Evolutionary conservation across 179 eudicot genomes (phyloP), one percentile per base, ranked within the genome.

Genomic region (Sideroxylon spinosum): DNA sequence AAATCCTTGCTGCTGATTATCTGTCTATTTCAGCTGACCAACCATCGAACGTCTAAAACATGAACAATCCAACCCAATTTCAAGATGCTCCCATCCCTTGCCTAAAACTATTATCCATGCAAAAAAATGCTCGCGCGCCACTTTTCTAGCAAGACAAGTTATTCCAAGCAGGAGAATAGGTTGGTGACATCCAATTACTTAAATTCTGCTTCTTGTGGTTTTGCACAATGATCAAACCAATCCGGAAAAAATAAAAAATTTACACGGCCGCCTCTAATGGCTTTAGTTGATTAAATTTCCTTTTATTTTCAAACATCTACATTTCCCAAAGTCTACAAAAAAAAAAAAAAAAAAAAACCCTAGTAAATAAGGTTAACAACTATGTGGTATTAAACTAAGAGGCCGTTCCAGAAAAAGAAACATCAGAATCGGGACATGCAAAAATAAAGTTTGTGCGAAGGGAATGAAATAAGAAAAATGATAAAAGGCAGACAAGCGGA

Each of bases 161-260:
- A 77, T n/a, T 50, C 52, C 52, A 19, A 55, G 28, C 17, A 50
- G 52, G 52, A n/a, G 73, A 65, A 67, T 7, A 50, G 78, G 57
- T 65, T 28, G 20, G 22, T 19, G 52, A 26, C 2, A 46, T 48
- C 17, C 0, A 37, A 29, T 25, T 14, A 22, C 32, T 7, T 14
- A 25, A 67, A 26, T 19, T 50, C 55, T 14, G 9, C 3, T 19
- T 28, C 14, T 0, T 37, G 1, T 4, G 55, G 44, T 32, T 66
- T 52, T 6, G 4, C 63, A 59, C 61, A 32, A 32, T 17, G 29
- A 52, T 5, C 57, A 50, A 32, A 9, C 22, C 48, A 28, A 55
- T 55, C 73, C 44, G n/a, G n/a, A n/a, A n/a, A n/a, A n/a, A n/a
- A 37, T 3, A 37, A 37, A 32, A 32, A 28, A 53, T 52, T 68